Base-by-base conservation (phyloP, 116 monocot species). In the Thalassia testudinum region DNA sequence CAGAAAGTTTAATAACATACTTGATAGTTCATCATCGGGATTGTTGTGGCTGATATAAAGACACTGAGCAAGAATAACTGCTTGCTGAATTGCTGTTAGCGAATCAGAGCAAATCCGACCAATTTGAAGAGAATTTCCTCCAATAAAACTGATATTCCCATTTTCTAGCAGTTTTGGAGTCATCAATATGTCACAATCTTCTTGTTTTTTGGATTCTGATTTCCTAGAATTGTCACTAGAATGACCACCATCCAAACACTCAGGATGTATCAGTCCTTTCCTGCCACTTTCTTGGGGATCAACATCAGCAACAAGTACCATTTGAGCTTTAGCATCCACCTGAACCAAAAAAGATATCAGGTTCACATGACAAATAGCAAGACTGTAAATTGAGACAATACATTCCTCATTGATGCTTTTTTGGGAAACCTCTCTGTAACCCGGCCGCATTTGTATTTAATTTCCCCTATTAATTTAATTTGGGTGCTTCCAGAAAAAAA, bases 11-110 rank as follows among this genome's bases (percentile, higher is more conserved):
- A 57, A 42, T n/a, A 60, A 60, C 74, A n/a, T 76, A 88, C 95
- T 73, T 43, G 89, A 88, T 72, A 97, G 66, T 59, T 97, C 97
- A 82, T 97, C 89, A 59, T 81, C 77, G 50, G 81, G 81, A 62
- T 76, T 75, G 45, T 68, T 81, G 50, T 75, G 71, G 47, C 72
- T 76, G 21, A 77, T 70, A 54, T 68, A 72, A 47, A 89, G 68
- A 56, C 97, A 97, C 38, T 89, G 75, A 54, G 73, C 82, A 49
- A 97, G 76, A 54, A 97, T 43, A 70, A 85, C 67, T 52, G 82
- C 82, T 75, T 97, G 88, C 53, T 97, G 97, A 26, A 62, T 62
- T 62, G 72, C 65, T 38, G 74, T 70, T 50, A 97, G 67, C 24
- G 44, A 24, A 2, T 37, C 22, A 19, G 54, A 19, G 38, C 38